These are phyloP conservation scores for Talaromyces sp. DNA, from an alignment of 2,329 filamentous ascomycete genomes.

Conservation along the genomic window DNA sequence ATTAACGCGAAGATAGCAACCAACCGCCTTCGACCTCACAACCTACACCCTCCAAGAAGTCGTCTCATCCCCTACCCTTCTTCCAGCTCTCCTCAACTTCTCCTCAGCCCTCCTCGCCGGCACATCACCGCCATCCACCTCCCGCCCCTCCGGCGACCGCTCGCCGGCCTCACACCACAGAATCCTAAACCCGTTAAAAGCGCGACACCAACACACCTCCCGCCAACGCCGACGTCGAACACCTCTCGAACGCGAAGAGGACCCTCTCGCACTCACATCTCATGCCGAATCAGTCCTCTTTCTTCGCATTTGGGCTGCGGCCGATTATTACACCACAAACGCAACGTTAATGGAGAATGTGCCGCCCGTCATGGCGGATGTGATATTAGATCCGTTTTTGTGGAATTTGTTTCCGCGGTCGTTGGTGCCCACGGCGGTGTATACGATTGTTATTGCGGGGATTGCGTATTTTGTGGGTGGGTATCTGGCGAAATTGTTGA, in stretches of 20 bases:
- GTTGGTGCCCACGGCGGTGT: slow-evolving; percentile 67
- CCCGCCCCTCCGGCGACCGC: neutral
- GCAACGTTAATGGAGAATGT: slow-evolving; percentile 69
- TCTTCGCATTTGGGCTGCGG: slow-evolving; percentile 69
- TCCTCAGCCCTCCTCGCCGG: slow-evolving; percentile 49
- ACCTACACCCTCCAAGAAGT: slow-evolving; percentile 61
- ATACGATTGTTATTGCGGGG: slow-evolving; percentile 61
- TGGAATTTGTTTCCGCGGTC: slow-evolving; percentile 76
- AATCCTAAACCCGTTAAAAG: slow-evolving; percentile 21
- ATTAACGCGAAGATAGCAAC: slow-evolving; percentile 60
- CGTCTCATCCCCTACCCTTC: slow-evolving; percentile 59
- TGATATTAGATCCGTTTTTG: slow-evolving; percentile 81
- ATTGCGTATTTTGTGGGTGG: slow-evolving; percentile 47
- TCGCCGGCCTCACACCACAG: slow-evolving; percentile 16
- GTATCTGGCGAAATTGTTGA: slow-evolving; percentile 27
- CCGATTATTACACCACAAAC: slow-evolving; percentile 81
- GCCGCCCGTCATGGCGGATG: slow-evolving; percentile 71
- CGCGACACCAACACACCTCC: slow-evolving; percentile 16
- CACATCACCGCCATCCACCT: neutral
- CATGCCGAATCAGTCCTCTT: slow-evolving; percentile 57
- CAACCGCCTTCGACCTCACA: slow-evolving; percentile 71
- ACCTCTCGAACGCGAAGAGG: slow-evolving; percentile 1
- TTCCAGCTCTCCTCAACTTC: slow-evolving; percentile 63
- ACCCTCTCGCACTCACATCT: slow-evolving; percentile 5
- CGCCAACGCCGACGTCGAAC: slow-evolving; percentile 8